Evolutionary conservation across 306 rosid species (phyloP).

Genomic region (Sphenostylis stenocarpa): DNA sequence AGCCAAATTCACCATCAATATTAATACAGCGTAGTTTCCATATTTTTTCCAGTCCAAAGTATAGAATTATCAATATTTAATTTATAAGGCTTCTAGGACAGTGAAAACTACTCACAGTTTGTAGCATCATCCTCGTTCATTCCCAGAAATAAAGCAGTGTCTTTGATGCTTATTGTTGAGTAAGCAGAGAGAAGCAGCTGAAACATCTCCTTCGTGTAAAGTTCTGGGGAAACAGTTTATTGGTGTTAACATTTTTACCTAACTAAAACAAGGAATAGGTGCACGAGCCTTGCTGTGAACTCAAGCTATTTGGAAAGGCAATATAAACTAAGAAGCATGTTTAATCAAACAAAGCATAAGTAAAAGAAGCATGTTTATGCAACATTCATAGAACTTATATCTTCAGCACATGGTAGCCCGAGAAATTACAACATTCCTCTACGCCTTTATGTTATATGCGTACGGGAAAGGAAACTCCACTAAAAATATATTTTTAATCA

Average conservation of each 20-base stretch:
- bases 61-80: constrained; percentile 10
- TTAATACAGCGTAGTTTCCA: neutral
- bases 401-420: neutral
- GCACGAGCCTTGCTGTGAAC: neutral
- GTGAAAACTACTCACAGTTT: constrained; percentile 56
- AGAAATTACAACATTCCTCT: neutral
- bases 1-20: neutral
- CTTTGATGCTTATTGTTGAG: constrained; percentile 81
- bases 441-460: neutral
- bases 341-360: constrained; percentile 6
- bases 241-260: neutral
- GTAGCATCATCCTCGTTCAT: constrained; percentile 73
- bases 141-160: constrained; percentile 77
- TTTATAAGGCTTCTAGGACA: neutral
- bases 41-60: neutral
- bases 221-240: constrained; percentile 61
- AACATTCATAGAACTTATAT: neutral
- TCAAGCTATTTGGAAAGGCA: neutral
- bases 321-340: neutral
- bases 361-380: neutral
- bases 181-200: constrained; percentile 84
- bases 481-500: neutral
- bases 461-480: neutral
- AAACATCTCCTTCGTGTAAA: constrained; percentile 81
- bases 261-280: neutral